phyloP scores from a whole-genome alignment of 2,329 filamentous ascomycete species.

The Sclerotinia nivalis region DNA sequence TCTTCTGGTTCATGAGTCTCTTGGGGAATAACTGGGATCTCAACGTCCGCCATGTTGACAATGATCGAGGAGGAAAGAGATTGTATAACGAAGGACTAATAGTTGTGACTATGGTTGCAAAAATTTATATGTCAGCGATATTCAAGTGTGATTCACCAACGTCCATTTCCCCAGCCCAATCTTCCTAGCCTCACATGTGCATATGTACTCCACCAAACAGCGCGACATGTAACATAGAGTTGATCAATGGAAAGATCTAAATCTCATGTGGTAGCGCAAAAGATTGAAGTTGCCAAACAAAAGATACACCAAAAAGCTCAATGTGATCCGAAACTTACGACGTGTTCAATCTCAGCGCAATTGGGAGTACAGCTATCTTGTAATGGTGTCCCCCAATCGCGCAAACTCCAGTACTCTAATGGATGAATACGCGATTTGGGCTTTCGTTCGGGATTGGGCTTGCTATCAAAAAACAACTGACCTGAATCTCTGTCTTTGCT shows the following conservation, averaged over 20 bases:
- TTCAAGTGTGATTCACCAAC: constrained; percentile 13
- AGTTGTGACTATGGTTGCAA: constrained; percentile 18
- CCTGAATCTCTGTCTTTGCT: constrained; percentile 11
- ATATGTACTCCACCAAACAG: constrained; percentile 18
- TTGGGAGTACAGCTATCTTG: not conserved
- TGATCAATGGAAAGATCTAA: constrained; percentile 15
- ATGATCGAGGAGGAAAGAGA: not conserved
- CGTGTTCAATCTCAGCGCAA: constrained; percentile 20
- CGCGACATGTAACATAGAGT: constrained; percentile 19
- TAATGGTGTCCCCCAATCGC: not conserved
- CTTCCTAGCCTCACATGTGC: constrained; percentile 19
- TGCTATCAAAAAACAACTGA: constrained; percentile 18
- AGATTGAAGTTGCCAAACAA: not conserved
- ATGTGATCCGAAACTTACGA: constrained; percentile 23
- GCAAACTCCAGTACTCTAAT: constrained; percentile 2
- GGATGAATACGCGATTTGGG: constrained; percentile 18
- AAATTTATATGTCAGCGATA: constrained; percentile 20
- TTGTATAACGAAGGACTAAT: constrained; percentile 22
- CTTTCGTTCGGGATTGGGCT: not conserved
- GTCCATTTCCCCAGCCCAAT: constrained; percentile 8
- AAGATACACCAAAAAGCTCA: constrained; percentile 13
- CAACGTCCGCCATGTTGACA: constrained; percentile 26
- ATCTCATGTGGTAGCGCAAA: constrained; percentile 20
- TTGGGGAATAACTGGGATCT: not conserved
- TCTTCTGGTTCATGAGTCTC: constrained; percentile 1